A percentile compares a stretch with the other conserved stretches of the same genome.
Conservation (phyloP, 495 filamentous ascomycete genomes). For the Penicillium canariense region DNA sequence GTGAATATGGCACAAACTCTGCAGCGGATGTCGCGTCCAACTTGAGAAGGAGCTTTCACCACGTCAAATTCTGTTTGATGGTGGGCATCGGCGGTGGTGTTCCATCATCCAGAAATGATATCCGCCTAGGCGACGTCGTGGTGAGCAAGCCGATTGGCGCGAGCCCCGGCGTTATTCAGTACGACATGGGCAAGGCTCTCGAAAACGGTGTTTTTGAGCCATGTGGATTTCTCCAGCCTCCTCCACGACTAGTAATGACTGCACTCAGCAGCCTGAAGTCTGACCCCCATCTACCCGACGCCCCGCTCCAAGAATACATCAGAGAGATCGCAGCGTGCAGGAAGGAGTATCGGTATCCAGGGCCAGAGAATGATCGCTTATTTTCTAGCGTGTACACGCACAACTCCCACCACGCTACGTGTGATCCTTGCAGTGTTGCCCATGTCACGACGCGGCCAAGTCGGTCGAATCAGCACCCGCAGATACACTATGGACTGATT, state of each 20-base stretch:
- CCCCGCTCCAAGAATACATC: not conserved
- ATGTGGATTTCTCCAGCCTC: constrained; percentile 16
- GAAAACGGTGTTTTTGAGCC: constrained; percentile 1
- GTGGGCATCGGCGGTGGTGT: constrained; percentile 30
- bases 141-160: constrained; percentile 10
- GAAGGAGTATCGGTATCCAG: not conserved
- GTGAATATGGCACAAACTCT: constrained; percentile 17
- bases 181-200: constrained; percentile 18
- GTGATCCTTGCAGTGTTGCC: not conserved
- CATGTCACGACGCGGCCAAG: not conserved
- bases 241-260: constrained; percentile 18
- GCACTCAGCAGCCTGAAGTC: constrained; percentile 16
- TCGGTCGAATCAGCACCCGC: not conserved
- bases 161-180: constrained; percentile 16
- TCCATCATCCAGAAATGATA: constrained; percentile 19
- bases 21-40: constrained; percentile 28
- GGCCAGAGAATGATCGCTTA: not conserved
- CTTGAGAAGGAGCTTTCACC: constrained; percentile 22
- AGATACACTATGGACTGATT: constrained; percentile 4
- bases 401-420: not conserved
- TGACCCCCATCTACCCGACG: not conserved
- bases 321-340: constrained; percentile 2
- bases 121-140: constrained; percentile 24
- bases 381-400: not conserved
- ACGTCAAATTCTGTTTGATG: constrained; percentile 11